Conservation (phyloP, 495 filamentous ascomycete species). For the Sphaerosporella brunnea region DNA sequence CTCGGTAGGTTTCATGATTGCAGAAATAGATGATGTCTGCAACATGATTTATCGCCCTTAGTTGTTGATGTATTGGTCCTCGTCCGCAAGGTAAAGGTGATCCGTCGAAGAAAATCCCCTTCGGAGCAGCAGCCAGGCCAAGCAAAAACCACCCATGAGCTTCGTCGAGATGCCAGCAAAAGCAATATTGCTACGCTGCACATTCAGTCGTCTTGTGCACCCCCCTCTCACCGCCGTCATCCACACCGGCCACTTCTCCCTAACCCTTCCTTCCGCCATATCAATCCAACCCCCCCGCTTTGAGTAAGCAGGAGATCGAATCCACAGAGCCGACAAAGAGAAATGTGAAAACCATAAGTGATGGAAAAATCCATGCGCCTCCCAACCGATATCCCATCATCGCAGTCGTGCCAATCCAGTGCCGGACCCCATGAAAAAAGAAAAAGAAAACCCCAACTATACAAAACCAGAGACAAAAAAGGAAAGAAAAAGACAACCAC, state of each 20-base stretch:
- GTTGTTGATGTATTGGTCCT: no score
- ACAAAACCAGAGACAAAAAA: slow-evolving; percentile 24
- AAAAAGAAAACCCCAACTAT: slow-evolving; percentile 20
- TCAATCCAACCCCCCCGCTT: neutral
- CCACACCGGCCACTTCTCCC: neutral
- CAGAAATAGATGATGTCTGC: no score
- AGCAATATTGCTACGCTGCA: no score
- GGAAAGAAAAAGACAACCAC: slow-evolving; percentile 17
- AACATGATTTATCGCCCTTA: no score
- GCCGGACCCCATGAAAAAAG: slow-evolving; percentile 16
- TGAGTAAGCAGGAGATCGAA: neutral
- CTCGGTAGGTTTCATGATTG: no score
- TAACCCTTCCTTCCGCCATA: neutral
- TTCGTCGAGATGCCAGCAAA: no score
- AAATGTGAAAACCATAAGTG: slow-evolving; percentile 15
- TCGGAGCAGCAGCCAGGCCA: no score
- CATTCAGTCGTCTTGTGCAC: no score
- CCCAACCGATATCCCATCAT: slow-evolving; percentile 25
- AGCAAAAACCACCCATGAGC: no score
- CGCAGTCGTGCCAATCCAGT: slow-evolving; percentile 20
- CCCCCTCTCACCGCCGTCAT: neutral
- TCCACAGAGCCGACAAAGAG: slow-evolving; percentile 4
- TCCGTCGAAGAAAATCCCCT: no score
- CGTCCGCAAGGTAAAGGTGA: no score
- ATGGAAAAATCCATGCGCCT: slow-evolving; percentile 24